Base-by-base conservation (phyloP, 176 grass and related monocot species). In the Melocanna baccifera region DNA sequence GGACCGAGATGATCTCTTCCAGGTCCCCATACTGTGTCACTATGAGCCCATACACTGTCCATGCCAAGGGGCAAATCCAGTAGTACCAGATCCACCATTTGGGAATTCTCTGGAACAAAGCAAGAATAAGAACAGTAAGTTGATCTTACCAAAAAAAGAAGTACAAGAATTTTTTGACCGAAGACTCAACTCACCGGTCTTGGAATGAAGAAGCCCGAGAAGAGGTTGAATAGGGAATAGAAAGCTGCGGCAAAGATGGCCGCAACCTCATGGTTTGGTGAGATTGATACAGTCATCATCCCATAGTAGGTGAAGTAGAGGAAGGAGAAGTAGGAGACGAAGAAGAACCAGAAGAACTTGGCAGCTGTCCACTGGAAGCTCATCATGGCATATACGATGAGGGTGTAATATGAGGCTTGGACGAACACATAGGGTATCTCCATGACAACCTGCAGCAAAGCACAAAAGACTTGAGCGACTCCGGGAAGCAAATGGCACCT, bases 281-380 rank as follows among this genome's bases (percentile, higher is more conserved):
- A 96, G 81, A 99, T 91, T 7, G 96, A 94, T 45, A 99, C 93
- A 64, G 93, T 85, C 96, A 99, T 96, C 96, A 99, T 99, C 40
- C 96, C 96, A 20, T 99, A 99, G 83, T 92, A 99, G 48, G 96
- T 99, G 93, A 94, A 99, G 75, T 99, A 99, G 41, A 99, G 93
- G 90, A 99, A 99, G 47, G 96, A 96, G 81, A 96, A 96, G 91
- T 94, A 94, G 58, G 96, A 99, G 41, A 99, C 67, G n/a, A n/a
- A n/a, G 46, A 92, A 99, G 88, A 99, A 99, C 96, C 96, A 99
- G 29, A 89, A 75, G 80, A 99, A 94, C 59, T 99, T 99, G 51
- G 45, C 86, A 73, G 88, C 91, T 67, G 96, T 96, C 96, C 96
- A 99, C 76, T 96, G 93, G 90, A 99, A 99, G 75, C 91, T 94